Evolutionary conservation across 768 basidiomycete species (phyloP).

Genomic region (Amanita subjunquillea): DNA sequence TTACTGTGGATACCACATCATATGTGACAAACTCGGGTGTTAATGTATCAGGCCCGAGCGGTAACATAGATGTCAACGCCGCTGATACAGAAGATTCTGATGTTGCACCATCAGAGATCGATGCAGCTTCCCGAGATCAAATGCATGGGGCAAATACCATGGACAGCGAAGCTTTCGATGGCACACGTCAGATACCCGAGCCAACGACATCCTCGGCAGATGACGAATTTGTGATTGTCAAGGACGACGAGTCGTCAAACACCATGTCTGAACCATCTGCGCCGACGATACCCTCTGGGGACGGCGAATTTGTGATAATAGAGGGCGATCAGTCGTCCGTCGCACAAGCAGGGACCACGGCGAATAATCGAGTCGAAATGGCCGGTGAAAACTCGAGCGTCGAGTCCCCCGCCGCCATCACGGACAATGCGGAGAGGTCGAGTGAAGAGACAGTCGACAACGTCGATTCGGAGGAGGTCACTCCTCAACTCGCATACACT

Average conservation of each 20-base stretch:
- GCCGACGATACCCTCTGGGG: background rate
- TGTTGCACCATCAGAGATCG: background rate
- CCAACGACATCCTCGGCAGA: background rate
- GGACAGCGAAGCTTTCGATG: too few relatives aligned
- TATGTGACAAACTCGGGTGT: background rate
- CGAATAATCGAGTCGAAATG: too few relatives aligned
- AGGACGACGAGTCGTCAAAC: background rate
- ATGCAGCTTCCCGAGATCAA: background rate
- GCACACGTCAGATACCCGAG: too few relatives aligned
- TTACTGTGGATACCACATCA: constrained; percentile 16
- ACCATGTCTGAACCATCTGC: background rate
- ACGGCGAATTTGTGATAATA: background rate
- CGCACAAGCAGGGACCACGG: too few relatives aligned
- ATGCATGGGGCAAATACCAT: background rate
- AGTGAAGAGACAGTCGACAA: background rate
- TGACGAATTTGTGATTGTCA: background rate
- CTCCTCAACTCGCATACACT: constrained; percentile 41
- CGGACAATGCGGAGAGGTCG: background rate
- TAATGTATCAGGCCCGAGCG: background rate
- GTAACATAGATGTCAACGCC: constrained; percentile 2
- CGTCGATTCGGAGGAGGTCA: background rate
- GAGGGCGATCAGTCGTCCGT: too few relatives aligned
- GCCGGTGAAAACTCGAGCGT: background rate
- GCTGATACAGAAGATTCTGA: constrained; percentile 12
- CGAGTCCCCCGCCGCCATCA: background rate